A percentile compares a stretch with the other conserved stretches of the same genome.
Evolutionary conservation across 2,329 filamentous ascomycete species (phyloP).

Genomic region (Fusarium hostae): DNA sequence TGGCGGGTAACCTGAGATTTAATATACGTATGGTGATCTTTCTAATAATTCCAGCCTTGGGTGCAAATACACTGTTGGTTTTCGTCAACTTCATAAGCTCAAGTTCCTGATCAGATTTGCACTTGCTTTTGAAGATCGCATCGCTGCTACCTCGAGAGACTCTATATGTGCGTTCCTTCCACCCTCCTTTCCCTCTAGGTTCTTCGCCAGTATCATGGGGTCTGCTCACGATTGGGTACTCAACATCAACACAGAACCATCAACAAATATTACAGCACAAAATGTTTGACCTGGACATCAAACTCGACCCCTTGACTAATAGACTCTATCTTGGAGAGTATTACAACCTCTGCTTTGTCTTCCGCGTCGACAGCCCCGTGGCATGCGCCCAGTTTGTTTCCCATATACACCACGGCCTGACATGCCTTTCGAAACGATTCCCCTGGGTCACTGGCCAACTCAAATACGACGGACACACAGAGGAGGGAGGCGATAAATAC

Average conservation of each 20-base stretch:
- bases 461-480: background rate
- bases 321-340: background rate
- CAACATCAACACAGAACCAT: background rate
- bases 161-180: background rate
- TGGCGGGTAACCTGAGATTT: too few relatives aligned
- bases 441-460: background rate
- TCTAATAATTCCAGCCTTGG: too few relatives aligned
- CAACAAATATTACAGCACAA: background rate
- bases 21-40: too few relatives aligned
- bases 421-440: background rate
- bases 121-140: background rate
- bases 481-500: background rate
- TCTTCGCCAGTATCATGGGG: background rate
- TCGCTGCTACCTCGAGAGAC: background rate
- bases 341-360: background rate
- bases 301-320: background rate
- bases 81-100: background rate
- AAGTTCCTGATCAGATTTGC: background rate
- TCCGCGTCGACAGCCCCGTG: accelerated
- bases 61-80: too few relatives aligned
- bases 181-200: background rate
- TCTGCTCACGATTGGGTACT: background rate
- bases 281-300: background rate
- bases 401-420: background rate
- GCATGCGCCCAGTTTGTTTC: background rate